Percentiles rank a stretch among this genome's conserved stretches.
These are phyloP conservation scores for Euphrasia arctica DNA, from an alignment of 305 asterid genomes.

Conservation along the genomic window DNA sequence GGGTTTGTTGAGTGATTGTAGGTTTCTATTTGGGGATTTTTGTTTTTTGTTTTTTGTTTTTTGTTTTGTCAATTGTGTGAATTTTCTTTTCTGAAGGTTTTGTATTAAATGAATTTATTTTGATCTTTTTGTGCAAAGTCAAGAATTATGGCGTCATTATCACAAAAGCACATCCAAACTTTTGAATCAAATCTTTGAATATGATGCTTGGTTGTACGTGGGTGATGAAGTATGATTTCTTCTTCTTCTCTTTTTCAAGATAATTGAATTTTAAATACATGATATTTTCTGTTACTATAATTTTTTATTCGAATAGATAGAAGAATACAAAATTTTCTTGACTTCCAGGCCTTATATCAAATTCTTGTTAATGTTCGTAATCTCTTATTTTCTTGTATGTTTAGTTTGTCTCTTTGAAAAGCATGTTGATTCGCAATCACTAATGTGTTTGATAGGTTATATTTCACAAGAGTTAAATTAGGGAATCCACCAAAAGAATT, in stretches of 20 bases:
- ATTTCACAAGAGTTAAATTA: constrained; percentile 76
- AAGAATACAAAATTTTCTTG: too few relatives aligned
- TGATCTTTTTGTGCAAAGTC: not conserved
- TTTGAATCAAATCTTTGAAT: constrained; percentile 20
- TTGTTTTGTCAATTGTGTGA: constrained; percentile 21
- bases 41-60: not conserved
- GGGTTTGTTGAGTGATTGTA: too few relatives aligned
- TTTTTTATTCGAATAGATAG: too few relatives aligned
- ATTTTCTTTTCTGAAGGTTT: not conserved
- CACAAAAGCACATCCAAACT: not conserved
- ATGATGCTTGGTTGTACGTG: constrained; percentile 6
- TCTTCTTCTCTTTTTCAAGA: not conserved
- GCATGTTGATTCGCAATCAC: constrained; percentile 12
- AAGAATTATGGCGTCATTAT: not conserved
- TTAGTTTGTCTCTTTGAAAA: not conserved
- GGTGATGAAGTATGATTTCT: not conserved
- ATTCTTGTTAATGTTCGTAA: not conserved
- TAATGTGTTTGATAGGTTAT: constrained; percentile 51
- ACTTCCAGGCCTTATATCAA: not conserved
- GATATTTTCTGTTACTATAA: not conserved
- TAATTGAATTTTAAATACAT: not conserved
- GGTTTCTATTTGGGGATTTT: too few relatives aligned
- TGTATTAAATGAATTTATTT: not conserved
- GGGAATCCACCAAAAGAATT: constrained; percentile 94
- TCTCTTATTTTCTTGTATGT: not conserved